Evolutionary conservation across 2,329 filamentous ascomycete genomes (phyloP).

Genomic region (Trichoderma endophyticum): DNA sequence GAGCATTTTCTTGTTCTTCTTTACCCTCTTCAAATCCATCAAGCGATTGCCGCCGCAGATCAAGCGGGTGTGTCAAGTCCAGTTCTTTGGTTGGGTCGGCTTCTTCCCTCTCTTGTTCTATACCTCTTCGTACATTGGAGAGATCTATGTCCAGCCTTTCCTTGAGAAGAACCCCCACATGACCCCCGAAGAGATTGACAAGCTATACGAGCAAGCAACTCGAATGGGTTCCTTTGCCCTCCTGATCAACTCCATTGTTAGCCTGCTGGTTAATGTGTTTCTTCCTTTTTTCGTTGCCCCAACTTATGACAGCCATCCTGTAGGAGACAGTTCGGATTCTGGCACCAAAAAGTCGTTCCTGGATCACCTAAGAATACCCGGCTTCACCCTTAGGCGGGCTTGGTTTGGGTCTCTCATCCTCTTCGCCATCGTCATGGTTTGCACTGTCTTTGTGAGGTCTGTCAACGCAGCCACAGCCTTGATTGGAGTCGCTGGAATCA

Average conservation of each 20-base stretch:
- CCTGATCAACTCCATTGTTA: slow-evolving; percentile 82
- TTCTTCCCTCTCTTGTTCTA: slow-evolving; percentile 97
- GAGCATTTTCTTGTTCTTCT: slow-evolving; percentile 76
- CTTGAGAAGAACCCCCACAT: slow-evolving; percentile 76
- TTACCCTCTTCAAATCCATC: slow-evolving; percentile 71
- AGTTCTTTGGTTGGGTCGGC: slow-evolving; percentile 87
- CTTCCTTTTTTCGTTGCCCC: slow-evolving; percentile 83
- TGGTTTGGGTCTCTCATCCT: slow-evolving; percentile 86
- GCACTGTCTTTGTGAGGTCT: slow-evolving; percentile 73
- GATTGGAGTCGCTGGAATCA: slow-evolving; percentile 79
- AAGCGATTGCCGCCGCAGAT: slow-evolving; percentile 78
- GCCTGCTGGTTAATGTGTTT: slow-evolving; percentile 75
- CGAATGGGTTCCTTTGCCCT: slow-evolving; percentile 86
- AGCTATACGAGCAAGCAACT: slow-evolving; percentile 79
- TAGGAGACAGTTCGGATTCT: slow-evolving; percentile 30
- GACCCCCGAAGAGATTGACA: slow-evolving; percentile 70
- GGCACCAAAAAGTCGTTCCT: slow-evolving; percentile 44
- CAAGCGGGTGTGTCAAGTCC: slow-evolving; percentile 73
- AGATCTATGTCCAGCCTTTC: slow-evolving; percentile 84
- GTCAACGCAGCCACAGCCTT: slow-evolving; percentile 71
- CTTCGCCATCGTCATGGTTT: slow-evolving; percentile 77
- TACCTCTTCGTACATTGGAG: slow-evolving; percentile 87
- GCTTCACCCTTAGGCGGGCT: slow-evolving; percentile 80
- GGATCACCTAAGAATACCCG: slow-evolving; percentile 68
- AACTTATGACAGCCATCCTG: slow-evolving; percentile 59